phyloP scores from a whole-genome alignment of 2,329 filamentous ascomycete genomes.

The Arthroderma sp. region DNA sequence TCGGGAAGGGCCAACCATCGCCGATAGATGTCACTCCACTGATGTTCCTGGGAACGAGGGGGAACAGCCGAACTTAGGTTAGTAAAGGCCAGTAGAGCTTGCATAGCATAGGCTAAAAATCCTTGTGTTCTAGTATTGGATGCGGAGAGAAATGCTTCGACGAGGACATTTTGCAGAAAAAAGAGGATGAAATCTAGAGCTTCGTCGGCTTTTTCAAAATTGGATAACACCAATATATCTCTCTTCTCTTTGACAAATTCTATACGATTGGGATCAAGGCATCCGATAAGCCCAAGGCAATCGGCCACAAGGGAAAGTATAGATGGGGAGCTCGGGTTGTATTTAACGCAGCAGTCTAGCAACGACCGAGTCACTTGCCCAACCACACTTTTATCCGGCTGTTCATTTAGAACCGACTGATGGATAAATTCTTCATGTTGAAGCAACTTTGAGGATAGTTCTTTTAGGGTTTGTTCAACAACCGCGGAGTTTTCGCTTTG shows the following conservation, averaged over 20 bases:
- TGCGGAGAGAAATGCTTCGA: constrained; percentile 81
- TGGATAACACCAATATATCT: constrained; percentile 75
- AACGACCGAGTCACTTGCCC: constrained; percentile 60
- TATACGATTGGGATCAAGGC: constrained; percentile 78
- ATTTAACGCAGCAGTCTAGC: constrained; percentile 73
- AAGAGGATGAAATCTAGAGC: constrained; percentile 76
- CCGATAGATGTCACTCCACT: constrained; percentile 48
- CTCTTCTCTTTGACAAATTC: constrained; percentile 65
- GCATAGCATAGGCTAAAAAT: constrained; percentile 88
- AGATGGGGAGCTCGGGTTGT: constrained; percentile 52
- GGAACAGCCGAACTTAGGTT: constrained; percentile 51
- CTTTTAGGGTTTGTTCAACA: constrained; percentile 64
- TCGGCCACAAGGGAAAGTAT: constrained; percentile 64
- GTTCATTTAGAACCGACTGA: constrained; percentile 65
- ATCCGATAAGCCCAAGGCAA: constrained; percentile 79
- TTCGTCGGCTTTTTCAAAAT: constrained; percentile 67
- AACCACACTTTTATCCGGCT: constrained; percentile 58
- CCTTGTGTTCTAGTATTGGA: constrained; percentile 80
- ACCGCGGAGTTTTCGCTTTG: constrained; percentile 76
- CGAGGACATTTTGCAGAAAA: constrained; percentile 72
- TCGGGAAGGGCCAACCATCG: constrained; percentile 72
- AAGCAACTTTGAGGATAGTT: constrained; percentile 62
- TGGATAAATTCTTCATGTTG: constrained; percentile 66
- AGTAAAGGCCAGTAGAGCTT: constrained; percentile 70
- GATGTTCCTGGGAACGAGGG: constrained; percentile 37